Evolutionary conservation across 805 yeast species (phyloP), one percentile per base, ranked within the genome.

Genomic region (Candida caryicola): DNA sequence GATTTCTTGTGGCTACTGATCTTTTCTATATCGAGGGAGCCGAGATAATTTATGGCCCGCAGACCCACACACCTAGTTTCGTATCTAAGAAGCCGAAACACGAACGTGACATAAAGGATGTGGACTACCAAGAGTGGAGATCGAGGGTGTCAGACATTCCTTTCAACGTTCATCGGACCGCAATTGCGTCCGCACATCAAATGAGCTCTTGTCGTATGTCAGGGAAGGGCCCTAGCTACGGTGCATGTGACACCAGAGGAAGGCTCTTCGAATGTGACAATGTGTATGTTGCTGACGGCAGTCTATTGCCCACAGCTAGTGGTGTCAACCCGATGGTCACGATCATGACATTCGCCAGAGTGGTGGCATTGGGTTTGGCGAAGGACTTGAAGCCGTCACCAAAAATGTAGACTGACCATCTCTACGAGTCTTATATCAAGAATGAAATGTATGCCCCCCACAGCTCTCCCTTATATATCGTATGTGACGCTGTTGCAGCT

Each of bases 401-500:
- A 12, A 34, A 34, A 30, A 18, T 35, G 10, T 39, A 26, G 17
- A n/a, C n/a, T n/a, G n/a, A n/a, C n/a, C n/a, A n/a, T n/a, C n/a
- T n/a, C n/a, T n/a, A n/a, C n/a, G n/a, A n/a, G n/a, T n/a, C n/a
- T n/a, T n/a, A n/a, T n/a, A n/a, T n/a, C n/a, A n/a, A n/a, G n/a
- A n/a, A n/a, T n/a, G n/a, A n/a, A n/a, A n/a, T n/a, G n/a, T n/a
- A n/a, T n/a, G n/a, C n/a, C n/a, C n/a, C n/a, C n/a, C n/a, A n/a
- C n/a, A n/a, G n/a, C n/a, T n/a, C n/a, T n/a, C n/a, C n/a, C n/a
- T 5, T 23, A 21, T 12, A 47, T 37, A 34, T 69, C 69, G 41
- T 70, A 73, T 17, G 65, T 36, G 15, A 74, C 68, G 49, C 82
- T 76, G 6, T 62, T 60, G 43, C 72, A 55, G 44, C 74, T 69